Base-by-base conservation (phyloP, 2,329 filamentous ascomycete genomes). In the Sordariomycetes sp. region DNA sequence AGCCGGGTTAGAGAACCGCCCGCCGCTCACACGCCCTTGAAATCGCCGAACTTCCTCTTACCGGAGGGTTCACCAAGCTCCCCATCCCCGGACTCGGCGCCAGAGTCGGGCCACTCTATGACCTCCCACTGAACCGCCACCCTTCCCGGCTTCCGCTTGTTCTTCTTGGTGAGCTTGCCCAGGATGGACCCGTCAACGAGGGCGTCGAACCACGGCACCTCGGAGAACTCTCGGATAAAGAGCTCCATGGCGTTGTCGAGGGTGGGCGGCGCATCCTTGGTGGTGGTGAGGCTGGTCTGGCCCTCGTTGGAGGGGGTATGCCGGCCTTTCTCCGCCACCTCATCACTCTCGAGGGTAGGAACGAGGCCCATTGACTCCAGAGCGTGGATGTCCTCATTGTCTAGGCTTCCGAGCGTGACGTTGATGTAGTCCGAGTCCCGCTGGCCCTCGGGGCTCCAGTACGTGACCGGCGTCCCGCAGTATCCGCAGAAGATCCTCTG, bases 391-490 rank as follows among this genome's bases (percentile, higher is more conserved):
- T 94, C 89, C 58, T 89, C 83, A 6, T 80, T 79, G 43, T 82
- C 68, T 57, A 97, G 75, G 64, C 87, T 93, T 5, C 89, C 89
- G n/a, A 96, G 75, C 0, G 90, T 88, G 59, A 96, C 76, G 60
- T 85, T 86, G 73, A 97, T 90, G 68, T 82, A 93, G 8, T 91
- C 84, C 14, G 87, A 86, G 68, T 94, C 89, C 56, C 77, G 77
- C 1, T 71, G 74, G 0, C 88, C 87, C 25, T 82, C 72, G 70
- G 96, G 91, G 53, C 85, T 87, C 90, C 90, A 96, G 65, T 87
- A 90, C 0, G 87, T 87, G 58, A 97, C 75, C 14, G 89, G 88
- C 0, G 91, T 96, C 57, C 92, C 92, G 69, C 92, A 96, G 74
- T 88, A 95, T 25, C 92, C 92, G 72, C 92, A 97, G 71, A 97